phyloP scores from a whole-genome alignment of 2,329 filamentous ascomycete species.

The Rhynchosporium graminicola region DNA sequence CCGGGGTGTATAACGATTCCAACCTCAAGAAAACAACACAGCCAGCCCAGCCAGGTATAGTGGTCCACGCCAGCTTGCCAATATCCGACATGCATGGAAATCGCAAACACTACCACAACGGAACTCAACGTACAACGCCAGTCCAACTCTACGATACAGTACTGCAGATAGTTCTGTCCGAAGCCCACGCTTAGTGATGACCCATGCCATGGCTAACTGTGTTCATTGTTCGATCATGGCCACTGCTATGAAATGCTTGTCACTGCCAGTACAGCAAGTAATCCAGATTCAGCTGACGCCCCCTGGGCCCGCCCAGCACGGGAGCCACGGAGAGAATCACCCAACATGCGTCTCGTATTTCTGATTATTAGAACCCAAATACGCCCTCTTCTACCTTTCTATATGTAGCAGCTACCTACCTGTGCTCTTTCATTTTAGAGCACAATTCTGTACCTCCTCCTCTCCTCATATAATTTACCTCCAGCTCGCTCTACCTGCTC shows the following conservation, averaged over 20 bases:
- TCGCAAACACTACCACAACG: background rate
- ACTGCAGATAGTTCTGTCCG: background rate
- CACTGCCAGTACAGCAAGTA: background rate
- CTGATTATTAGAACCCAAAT: slow-evolving; percentile 8
- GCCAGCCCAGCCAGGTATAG: slow-evolving; percentile 1
- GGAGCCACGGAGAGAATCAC: slow-evolving; percentile 13
- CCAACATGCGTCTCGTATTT: slow-evolving; percentile 13
- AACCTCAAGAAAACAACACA: slow-evolving; percentile 6
- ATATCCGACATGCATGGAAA: background rate
- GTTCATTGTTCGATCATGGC: background rate
- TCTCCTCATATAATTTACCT: background rate
- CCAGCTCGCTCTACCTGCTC: background rate
- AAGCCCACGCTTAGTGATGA: background rate
- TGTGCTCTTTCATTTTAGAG: background rate
- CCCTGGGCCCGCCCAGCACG: slow-evolving; percentile 11
- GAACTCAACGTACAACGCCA: background rate
- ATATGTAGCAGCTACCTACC: background rate
- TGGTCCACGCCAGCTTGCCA: background rate
- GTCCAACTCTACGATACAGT: slow-evolving; percentile 2
- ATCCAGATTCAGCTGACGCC: slow-evolving; percentile 18
- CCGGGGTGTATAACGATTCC: slow-evolving; percentile 3
- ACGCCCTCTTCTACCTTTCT: background rate
- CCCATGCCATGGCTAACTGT: background rate
- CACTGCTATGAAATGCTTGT: background rate
- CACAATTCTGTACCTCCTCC: background rate